Conservation (phyloP, 139 green algal species). For the Astrephomene gubernaculifera region DNA sequence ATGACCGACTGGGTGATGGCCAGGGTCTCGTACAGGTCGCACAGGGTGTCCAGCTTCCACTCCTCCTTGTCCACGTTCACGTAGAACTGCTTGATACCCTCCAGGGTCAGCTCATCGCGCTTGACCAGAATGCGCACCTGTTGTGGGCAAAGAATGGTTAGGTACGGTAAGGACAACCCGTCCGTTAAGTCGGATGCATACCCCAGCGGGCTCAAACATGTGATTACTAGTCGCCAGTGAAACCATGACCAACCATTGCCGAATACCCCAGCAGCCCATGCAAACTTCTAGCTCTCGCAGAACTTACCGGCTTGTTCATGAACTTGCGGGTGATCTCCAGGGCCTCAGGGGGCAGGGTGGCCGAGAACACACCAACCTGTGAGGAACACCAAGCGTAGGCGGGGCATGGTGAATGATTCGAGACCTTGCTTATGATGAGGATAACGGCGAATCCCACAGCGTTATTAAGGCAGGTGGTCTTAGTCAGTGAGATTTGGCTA, state of each 20-base stretch:
- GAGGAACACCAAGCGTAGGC: neutral
- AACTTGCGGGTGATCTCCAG: conserved; percentile 99
- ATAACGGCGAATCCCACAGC: too few species aligned
- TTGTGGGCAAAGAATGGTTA: neutral
- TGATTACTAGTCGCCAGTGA: too few species aligned
- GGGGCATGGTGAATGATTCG: too few species aligned
- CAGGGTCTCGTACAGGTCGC: conserved; percentile 99
- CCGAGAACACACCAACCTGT: conserved; percentile 99
- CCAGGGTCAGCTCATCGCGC: conserved; percentile 99
- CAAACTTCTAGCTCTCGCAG: too few species aligned
- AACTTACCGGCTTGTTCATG: conserved; percentile 98
- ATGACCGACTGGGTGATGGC: conserved; percentile 99
- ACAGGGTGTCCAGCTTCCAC: conserved; percentile 99
- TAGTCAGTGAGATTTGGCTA: too few species aligned
- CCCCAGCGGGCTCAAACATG: too few species aligned
- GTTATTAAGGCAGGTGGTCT: too few species aligned
- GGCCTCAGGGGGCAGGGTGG: conserved; percentile 98
- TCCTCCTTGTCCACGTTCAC: conserved; percentile 96
- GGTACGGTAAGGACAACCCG: neutral
- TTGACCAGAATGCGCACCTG: conserved; percentile 99
- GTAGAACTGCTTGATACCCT: conserved; percentile 99
- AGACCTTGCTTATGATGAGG: too few species aligned
- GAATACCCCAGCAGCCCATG: too few species aligned
- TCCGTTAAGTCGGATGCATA: too few species aligned
- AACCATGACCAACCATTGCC: too few species aligned